Conservation (phyloP, 208 protist genomes). For the Wallacemonas rigidus region DNA sequence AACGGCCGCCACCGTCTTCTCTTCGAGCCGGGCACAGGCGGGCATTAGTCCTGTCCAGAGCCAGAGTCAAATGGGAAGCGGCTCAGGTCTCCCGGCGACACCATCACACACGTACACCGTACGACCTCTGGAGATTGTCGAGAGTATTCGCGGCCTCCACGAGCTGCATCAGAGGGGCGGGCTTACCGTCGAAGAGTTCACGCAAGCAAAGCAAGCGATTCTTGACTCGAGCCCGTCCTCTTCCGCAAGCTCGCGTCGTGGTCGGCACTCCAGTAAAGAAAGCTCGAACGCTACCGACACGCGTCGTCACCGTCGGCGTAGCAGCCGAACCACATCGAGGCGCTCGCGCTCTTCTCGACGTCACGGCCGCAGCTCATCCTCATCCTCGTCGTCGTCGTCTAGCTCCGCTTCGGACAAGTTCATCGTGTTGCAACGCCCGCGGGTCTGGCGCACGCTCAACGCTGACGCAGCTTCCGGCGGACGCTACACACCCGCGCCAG, state of each 20-base stretch:
- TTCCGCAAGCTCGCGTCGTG: slow-evolving; percentile 11
- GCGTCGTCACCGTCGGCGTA: slow-evolving; percentile 16
- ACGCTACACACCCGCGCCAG: slow-evolving; percentile 1
- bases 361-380: slow-evolving; percentile 13
- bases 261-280: background rate
- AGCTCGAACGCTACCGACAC: slow-evolving; percentile 6
- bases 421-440: slow-evolving; percentile 67
- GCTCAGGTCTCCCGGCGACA: slow-evolving; percentile 10
- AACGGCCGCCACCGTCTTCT: too few species aligned
- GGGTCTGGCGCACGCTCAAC: slow-evolving; percentile 69
- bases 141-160: slow-evolving; percentile 70
- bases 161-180: slow-evolving; percentile 66
- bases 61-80: slow-evolving; percentile 7
- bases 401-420: slow-evolving; percentile 42
- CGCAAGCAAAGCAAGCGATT: slow-evolving; percentile 74
- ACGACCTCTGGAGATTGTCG: slow-evolving; percentile 52
- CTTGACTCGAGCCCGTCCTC: slow-evolving; percentile 32
- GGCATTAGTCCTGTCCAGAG: too few species aligned
- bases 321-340: slow-evolving; percentile 15
- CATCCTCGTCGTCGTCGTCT: slow-evolving; percentile 34
- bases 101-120: slow-evolving; percentile 8
- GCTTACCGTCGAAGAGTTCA: slow-evolving; percentile 75
- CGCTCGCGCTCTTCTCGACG: slow-evolving; percentile 14
- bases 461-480: slow-evolving; percentile 14
- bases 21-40: too few species aligned